phyloP scores from a whole-genome alignment of 768 basidiomycete species.

The Phaffia australis region DNA sequence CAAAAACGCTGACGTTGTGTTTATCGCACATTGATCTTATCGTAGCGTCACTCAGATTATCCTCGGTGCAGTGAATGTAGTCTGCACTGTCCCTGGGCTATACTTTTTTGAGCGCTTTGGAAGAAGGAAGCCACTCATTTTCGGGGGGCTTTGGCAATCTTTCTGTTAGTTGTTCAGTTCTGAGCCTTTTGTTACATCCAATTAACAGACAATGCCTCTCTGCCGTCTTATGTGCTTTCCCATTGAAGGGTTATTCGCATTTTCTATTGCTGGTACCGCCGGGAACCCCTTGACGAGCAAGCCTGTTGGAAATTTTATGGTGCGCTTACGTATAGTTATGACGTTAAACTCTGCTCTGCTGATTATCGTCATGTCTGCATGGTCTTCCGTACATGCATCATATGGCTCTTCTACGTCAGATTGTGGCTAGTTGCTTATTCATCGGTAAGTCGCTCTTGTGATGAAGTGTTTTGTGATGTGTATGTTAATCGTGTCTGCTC shows the following conservation, averaged over 20 bases:
- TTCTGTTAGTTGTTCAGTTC: too few species aligned
- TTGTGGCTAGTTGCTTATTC: conserved; percentile 7
- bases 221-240: not conserved
- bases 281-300: conserved; percentile 46
- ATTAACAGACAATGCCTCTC: not conserved
- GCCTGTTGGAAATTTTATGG: conserved; percentile 44
- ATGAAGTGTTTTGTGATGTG: conserved; percentile 25
- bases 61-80: conserved; percentile 41
- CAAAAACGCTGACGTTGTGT: too few species aligned
- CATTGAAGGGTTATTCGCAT: conserved; percentile 52
- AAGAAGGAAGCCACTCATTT: conserved; percentile 53
- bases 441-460: not conserved
- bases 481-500: not conserved
- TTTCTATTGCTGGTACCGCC: conserved; percentile 59
- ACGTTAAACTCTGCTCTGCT: too few species aligned
- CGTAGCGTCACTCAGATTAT: conserved; percentile 56
- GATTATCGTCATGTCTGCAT: too few species aligned
- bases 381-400: too few species aligned
- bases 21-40: conserved; percentile 36
- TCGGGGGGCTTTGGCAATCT: conserved; percentile 40
- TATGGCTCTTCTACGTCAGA: not conserved
- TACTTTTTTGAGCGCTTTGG: conserved; percentile 66
- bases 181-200: not conserved
- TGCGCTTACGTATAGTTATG: too few species aligned
- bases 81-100: conserved; percentile 45